Evolutionary conservation across 805 yeast genomes (phyloP), one percentile per base, ranked within the genome.

Genomic region (Myxozyma melibiosi): DNA sequence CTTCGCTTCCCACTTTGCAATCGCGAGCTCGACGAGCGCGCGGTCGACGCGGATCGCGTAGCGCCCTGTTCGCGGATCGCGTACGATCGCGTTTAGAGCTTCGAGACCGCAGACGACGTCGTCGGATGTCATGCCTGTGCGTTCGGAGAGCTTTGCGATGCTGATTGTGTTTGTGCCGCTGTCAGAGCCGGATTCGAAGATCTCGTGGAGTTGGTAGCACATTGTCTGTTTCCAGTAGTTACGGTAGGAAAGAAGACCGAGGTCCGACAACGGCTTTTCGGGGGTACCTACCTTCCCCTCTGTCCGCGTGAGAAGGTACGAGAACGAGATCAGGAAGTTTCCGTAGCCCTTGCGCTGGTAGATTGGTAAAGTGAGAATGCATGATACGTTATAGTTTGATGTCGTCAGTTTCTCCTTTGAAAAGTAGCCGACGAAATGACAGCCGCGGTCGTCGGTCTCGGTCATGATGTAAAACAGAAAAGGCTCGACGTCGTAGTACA

Each of bases 401-500:
- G 84, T 79, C 62, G 84, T 86, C 58, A 86, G 75, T 57, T 80
- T 80, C 48, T 66, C 69, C 67, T 94, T 94, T 24, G 96, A 88
- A 69, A 94, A 94, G 71, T 94, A 94, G 0, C 99, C 99, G 37
- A 91, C 91, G 72, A 94, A 87, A 67, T 88, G 90, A 68, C 85
- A 85, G 16, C 76, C 77, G 6, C 68, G 67, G 4, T 67, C 76
- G 65, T 84, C 88, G 41, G 80, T 75, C 63, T 87, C 94, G 4
- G 92, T 87, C 43, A 94, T 72, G 1, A 91, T 83, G 71, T 92
- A 94, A 68, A 94, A 94, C 68, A 87, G 80, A 66, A 92, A 92
- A 1, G 98, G 97, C 70, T 94, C 97, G 42, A 92, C 98, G 67
- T 94, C 98, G 69, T 90, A 90, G 69, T 90, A 91, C 50, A 94